Evolutionary conservation across 1,284 basidiomycete genomes (phyloP), one percentile per base, ranked within the genome.

Genomic region (Anthracocystis walkeri): DNA sequence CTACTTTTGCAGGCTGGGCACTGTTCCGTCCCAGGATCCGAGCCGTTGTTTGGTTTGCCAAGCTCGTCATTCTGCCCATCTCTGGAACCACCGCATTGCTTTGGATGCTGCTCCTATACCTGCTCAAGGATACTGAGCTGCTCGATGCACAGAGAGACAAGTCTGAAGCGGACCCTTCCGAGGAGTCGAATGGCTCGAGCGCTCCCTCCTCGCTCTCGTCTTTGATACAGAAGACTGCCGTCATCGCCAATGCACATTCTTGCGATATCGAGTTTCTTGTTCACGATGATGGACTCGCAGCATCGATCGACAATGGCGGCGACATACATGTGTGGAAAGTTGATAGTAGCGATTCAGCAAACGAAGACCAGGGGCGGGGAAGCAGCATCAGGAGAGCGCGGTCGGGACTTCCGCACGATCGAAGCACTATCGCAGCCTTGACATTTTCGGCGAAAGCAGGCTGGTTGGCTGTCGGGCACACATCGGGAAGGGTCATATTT

Each of bases 61-160:
- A 93, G 86, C 91, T 94, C 68, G 90, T 97, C 81, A 87, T 95
- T 1, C 85, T 94, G 1, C 96, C 96, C 0, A 96, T 97, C 81
- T 89, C 90, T 2, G 88, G 88, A 2, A 96, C 94, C 0, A 92
- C 92, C 3, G 87, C 89, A 35, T 85, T 90, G 2, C 88, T 98
- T 3, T 97, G 93, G 84, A 88, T 89, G 8, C 86, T 98, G 21
- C 87, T 97, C 14, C 88, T 93, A n/a, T 95, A 95, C 83, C 88
- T 99, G 1, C 87, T 97, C 65, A 96, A 96, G 86, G 92, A 97
- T 75, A 90, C 94, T 0, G 94, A 98, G 68, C 89, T 95, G 2
- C 89, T 97, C 16, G 94, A 95, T 79, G 91, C 92, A 5, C 94
- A 95, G 46, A 89, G 83, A 87, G 89, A 51, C 86, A 87, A 14